phyloP scores from a whole-genome alignment of 768 basidiomycete species.

The Mycena albidolilacea region DNA sequence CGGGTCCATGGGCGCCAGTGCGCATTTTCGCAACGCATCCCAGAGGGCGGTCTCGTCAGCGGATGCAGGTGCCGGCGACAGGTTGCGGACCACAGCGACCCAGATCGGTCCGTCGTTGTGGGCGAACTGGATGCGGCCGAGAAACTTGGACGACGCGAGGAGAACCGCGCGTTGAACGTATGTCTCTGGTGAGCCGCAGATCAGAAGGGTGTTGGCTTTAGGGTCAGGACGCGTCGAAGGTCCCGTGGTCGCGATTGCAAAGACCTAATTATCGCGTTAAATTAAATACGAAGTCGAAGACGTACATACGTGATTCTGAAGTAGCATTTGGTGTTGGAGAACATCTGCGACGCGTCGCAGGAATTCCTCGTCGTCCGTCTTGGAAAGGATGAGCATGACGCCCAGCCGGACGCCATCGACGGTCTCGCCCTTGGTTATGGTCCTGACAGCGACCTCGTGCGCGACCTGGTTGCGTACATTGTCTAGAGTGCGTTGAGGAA shows the following conservation, averaged over 20 bases:
- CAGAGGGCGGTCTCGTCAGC: constrained; percentile 76
- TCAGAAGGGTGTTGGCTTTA: constrained; percentile 64
- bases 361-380: constrained; percentile 69
- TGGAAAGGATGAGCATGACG: constrained; percentile 73
- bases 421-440: constrained; percentile 57
- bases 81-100: constrained; percentile 66
- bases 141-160: constrained; percentile 76
- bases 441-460: constrained; percentile 62
- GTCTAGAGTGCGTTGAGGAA: constrained; percentile 58
- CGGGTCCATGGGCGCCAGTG: constrained; percentile 72
- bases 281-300: neutral
- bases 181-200: constrained; percentile 69
- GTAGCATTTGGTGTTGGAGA: constrained; percentile 58
- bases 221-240: constrained; percentile 43
- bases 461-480: constrained; percentile 69
- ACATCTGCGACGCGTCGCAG: constrained; percentile 68
- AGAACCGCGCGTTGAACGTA: constrained; percentile 77
- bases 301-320: constrained; percentile 53
- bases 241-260: constrained; percentile 69
- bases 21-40: constrained; percentile 79
- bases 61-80: constrained; percentile 57
- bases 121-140: constrained; percentile 68
- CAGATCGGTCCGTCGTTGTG: constrained; percentile 51
- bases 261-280: constrained; percentile 46
- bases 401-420: constrained; percentile 68